phyloP scores from a whole-genome alignment of 169 alveolate genomes.

The Toxoplasma gondii region DNA sequence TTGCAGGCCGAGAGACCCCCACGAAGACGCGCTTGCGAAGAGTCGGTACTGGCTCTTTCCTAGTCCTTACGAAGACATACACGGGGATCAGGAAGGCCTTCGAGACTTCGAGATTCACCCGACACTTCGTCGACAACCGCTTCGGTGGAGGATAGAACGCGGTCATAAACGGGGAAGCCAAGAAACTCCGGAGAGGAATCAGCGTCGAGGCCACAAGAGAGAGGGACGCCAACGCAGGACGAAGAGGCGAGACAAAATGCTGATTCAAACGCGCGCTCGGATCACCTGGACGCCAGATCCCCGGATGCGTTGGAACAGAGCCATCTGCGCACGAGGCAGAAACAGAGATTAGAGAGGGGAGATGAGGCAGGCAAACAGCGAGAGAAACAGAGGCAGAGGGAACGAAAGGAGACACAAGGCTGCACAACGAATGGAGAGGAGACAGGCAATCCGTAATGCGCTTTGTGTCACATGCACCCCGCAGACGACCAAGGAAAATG shows the following conservation, averaged over 20 bases:
- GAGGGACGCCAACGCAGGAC: background rate
- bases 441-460: background rate
- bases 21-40: constrained; percentile 34
- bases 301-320: background rate
- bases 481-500: no score
- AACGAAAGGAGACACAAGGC: no score
- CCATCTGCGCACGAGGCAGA: background rate
- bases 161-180: background rate
- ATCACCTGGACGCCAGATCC: background rate
- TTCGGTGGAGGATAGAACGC: background rate
- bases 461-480: no score
- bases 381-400: no score
- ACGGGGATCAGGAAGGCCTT: background rate
- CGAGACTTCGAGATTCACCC: constrained; percentile 23
- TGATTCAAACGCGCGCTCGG: background rate
- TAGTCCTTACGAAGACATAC: background rate
- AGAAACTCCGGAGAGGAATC: background rate
- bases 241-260: background rate
- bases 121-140: constrained; percentile 30
- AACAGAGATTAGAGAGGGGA: no score
- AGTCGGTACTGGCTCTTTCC: constrained; percentile 38
- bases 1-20: background rate
- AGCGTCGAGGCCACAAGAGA: background rate
- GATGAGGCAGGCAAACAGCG: no score
- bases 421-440: background rate